Conservation (phyloP, 331 rosid genomes). For the Cydonia oblonga region DNA sequence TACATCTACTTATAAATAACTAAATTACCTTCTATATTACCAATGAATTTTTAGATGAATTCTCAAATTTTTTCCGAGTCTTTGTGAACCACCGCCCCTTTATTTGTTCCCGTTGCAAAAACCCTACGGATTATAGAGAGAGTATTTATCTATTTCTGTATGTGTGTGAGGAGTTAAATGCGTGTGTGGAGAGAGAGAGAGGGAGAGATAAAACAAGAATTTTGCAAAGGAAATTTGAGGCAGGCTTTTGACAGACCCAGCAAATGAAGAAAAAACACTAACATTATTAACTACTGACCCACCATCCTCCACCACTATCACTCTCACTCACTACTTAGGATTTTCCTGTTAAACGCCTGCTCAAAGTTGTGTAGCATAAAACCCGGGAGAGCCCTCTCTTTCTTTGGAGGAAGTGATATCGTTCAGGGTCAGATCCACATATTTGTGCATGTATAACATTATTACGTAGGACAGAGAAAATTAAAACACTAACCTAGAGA, state of each 20-base stretch:
- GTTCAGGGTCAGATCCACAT: neutral
- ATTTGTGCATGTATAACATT: neutral
- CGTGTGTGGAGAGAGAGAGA: neutral
- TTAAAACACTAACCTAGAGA: neutral
- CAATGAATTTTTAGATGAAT: too few species aligned
- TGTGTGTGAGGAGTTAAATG: neutral
- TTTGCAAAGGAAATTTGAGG: constrained; percentile 22
- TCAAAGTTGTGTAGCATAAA: constrained; percentile 40
- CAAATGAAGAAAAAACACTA: constrained; percentile 20
- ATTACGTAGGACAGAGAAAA: constrained; percentile 11
- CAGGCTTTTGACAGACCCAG: constrained; percentile 30
- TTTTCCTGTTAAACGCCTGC: constrained; percentile 48
- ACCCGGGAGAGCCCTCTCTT: constrained; percentile 59
- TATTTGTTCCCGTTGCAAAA: too few species aligned
- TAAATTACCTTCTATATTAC: too few species aligned
- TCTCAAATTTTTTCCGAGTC: too few species aligned
- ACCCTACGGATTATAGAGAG: too few species aligned
- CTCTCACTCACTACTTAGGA: constrained; percentile 29
- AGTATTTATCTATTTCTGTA: neutral
- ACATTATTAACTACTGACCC: constrained; percentile 13
- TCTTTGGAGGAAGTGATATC: neutral
- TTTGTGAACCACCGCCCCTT: too few species aligned
- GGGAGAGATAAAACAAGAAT: constrained; percentile 8
- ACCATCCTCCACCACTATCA: neutral
- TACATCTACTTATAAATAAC: too few species aligned